A percentile compares a stretch with the other conserved stretches of the same genome.
These are phyloP conservation scores for Boletellus ananas DNA, from an alignment of 768 basidiomycete species.

Conservation along the genomic window DNA sequence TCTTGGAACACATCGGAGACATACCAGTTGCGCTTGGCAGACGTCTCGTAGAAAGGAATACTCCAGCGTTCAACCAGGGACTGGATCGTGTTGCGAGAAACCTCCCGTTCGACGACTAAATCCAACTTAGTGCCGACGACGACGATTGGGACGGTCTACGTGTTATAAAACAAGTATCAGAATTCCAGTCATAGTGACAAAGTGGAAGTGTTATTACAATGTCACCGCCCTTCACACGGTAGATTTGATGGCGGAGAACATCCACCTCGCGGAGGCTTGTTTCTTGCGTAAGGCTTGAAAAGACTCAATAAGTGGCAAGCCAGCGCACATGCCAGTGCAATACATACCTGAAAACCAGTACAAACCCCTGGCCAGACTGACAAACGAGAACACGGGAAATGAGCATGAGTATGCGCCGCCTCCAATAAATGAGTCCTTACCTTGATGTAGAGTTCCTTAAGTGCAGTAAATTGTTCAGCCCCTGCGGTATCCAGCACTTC, in stretches of 20 bases:
- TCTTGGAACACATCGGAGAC: conserved; percentile 76
- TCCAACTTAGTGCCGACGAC: conserved; percentile 86
- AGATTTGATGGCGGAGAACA: conserved; percentile 75
- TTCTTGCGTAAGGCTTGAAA: conserved; percentile 70
- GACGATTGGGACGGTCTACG: conserved; percentile 69
- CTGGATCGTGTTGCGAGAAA: conserved; percentile 60
- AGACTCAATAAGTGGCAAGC: background rate
- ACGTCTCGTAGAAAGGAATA: conserved; percentile 82
- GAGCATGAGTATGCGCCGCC: background rate
- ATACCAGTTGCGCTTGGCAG: conserved; percentile 84
- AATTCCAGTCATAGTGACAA: background rate
- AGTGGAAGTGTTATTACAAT: conserved; percentile 37
- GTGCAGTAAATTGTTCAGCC: conserved; percentile 78
- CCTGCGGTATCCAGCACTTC: conserved; percentile 83
- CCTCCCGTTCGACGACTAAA: conserved; percentile 75
- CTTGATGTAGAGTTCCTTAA: conserved; percentile 82
- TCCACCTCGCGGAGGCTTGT: conserved; percentile 78
- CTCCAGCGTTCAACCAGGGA: conserved; percentile 62
- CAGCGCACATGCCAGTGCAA: background rate
- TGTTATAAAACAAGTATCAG: conserved; percentile 4
- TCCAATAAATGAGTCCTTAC: conserved; percentile 30
- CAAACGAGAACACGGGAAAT: background rate
- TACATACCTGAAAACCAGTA: conserved; percentile 74
- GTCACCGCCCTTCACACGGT: conserved; percentile 71
- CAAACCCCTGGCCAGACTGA: conserved; percentile 70